Evolutionary conservation across 371 early-diverging fungal species (phyloP).

Genomic region (Actinomortierella ambigua): DNA sequence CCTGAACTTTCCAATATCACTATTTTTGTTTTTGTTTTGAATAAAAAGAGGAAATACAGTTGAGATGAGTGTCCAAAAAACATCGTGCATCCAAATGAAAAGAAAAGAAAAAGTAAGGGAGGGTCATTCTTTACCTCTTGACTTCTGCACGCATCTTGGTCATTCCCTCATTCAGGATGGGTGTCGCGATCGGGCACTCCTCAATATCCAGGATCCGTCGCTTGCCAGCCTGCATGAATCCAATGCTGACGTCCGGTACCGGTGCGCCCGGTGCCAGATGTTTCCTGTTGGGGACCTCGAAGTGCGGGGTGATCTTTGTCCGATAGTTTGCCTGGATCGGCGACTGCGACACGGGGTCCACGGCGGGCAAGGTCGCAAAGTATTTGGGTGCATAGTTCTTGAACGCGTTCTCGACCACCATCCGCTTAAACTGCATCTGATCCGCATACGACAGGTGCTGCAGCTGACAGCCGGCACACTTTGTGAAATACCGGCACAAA

Average conservation of each 20-base stretch:
- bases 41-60: background rate
- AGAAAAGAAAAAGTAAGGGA: background rate
- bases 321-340: slow-evolving; percentile 60
- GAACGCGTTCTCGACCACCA: slow-evolving; percentile 54
- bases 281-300: slow-evolving; percentile 50
- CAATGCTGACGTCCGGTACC: slow-evolving; percentile 49
- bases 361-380: slow-evolving; percentile 35
- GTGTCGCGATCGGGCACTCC: slow-evolving; percentile 64
- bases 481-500: slow-evolving; percentile 59
- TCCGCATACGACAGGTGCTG: slow-evolving; percentile 61
- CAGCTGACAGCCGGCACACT: slow-evolving; percentile 66
- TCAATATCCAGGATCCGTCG: slow-evolving; percentile 65
- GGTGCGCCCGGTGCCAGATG: slow-evolving; percentile 42
- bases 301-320: slow-evolving; percentile 72
- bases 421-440: slow-evolving; percentile 60
- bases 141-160: slow-evolving; percentile 38
- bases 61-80: background rate
- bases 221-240: slow-evolving; percentile 60
- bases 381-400: slow-evolving; percentile 46
- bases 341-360: slow-evolving; percentile 47
- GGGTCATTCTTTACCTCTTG: slow-evolving; percentile 17
- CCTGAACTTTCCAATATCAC: slow-evolving; percentile 51
- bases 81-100: too few species aligned
- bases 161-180: slow-evolving; percentile 56
- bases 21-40: slow-evolving; percentile 13